phyloP scores from a whole-genome alignment of 176 grass and related monocot genomes.

The Aegilops umbellulata region DNA sequence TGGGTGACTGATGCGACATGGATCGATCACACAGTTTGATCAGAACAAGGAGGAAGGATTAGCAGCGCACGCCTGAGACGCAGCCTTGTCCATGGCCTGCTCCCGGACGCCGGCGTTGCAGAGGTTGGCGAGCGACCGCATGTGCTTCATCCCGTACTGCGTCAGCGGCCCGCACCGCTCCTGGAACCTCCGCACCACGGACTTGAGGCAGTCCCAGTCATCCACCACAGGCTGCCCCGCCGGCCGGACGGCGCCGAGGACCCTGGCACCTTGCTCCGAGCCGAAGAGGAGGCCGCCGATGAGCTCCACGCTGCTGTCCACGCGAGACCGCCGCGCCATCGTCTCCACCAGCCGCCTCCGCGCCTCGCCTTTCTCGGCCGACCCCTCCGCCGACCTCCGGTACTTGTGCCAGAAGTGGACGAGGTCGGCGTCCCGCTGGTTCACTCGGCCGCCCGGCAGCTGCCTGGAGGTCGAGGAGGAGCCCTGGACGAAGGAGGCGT shows the following conservation, averaged over 20 bases:
- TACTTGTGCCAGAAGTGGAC: conserved; percentile 81
- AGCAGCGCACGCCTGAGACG: conserved; percentile 46
- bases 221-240: conserved; percentile 53
- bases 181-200: conserved; percentile 56
- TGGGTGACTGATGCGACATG: not conserved
- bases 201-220: conserved; percentile 83
- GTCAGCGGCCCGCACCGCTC: conserved; percentile 49
- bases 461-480: not conserved
- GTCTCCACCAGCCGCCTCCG: conserved; percentile 49
- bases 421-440: conserved; percentile 81
- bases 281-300: conserved; percentile 67
- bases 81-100: conserved; percentile 46
- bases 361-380: conserved; percentile 45
- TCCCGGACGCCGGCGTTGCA: conserved; percentile 57
- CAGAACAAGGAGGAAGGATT: not conserved
- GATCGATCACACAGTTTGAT: not conserved
- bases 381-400: conserved; percentile 40
- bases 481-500: conserved; percentile 16
- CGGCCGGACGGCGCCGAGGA: conserved; percentile 43
- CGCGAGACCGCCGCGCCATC: conserved; percentile 51
- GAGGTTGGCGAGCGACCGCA: conserved; percentile 72
- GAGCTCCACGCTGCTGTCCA: conserved; percentile 65
- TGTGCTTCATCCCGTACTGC: conserved; percentile 93
- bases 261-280: conserved; percentile 4
- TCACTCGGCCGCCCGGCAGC: not conserved